A percentile compares a stretch with the other conserved stretches of the same genome.
Evolutionary conservation across 129 eudicot species (phyloP).

Genomic region (Flaveria ramosissima): DNA sequence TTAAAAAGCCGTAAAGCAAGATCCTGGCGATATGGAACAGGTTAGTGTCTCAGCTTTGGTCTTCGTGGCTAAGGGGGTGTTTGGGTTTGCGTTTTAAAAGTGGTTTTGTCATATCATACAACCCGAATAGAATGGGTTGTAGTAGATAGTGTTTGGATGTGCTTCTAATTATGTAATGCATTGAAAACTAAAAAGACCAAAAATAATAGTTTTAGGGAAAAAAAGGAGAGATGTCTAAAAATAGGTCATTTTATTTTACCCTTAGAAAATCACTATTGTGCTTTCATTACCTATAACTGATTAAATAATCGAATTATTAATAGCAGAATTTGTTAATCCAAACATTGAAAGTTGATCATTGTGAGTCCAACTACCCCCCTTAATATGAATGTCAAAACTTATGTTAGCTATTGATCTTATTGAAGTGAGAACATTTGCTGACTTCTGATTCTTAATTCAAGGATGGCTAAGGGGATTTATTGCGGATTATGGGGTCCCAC

Average conservation of each 20-base stretch:
- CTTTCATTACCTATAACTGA: background rate
- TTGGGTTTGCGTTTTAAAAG: background rate
- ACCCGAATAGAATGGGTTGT: background rate
- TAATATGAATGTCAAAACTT: background rate
- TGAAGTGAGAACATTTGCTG: conserved; percentile 22
- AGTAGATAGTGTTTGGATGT: conserved; percentile 6
- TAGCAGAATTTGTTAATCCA: background rate
- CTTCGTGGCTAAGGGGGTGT: background rate
- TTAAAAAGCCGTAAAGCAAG: conserved; percentile 94
- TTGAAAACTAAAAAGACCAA: background rate
- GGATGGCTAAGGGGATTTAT: conserved; percentile 92
- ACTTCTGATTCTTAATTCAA: conserved; percentile 31
- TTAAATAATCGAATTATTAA: background rate
- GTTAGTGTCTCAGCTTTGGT: conserved; percentile 35
- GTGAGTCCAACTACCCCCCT: background rate
- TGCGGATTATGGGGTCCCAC: conserved; percentile 96
- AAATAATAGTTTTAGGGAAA: background rate
- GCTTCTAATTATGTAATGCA: background rate
- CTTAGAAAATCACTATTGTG: background rate
- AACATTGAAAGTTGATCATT: background rate
- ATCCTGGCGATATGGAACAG: conserved; percentile 98
- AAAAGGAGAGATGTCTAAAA: background rate
- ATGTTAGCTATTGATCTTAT: background rate
- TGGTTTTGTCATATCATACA: conserved; percentile 1
- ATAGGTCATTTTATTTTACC: background rate